Conservation (phyloP, 192 early-diverging fungal genomes). For the Kappamyces sp. region DNA sequence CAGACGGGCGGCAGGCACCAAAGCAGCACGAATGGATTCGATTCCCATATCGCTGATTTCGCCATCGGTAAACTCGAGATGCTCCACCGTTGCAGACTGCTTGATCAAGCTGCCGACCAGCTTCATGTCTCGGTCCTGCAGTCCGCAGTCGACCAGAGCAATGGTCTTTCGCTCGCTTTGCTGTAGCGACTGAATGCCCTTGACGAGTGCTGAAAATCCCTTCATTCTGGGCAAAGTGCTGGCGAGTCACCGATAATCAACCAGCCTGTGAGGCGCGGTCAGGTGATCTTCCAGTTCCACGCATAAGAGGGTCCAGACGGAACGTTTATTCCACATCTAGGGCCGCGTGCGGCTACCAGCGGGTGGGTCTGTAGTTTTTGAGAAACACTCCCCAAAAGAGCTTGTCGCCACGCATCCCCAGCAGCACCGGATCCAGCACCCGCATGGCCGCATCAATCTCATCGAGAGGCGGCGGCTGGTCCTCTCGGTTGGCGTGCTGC, state of each 20-base stretch:
- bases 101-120: background rate
- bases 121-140: background rate
- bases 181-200: background rate
- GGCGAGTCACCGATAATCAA: background rate
- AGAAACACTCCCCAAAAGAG: conserved; percentile 46
- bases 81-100: background rate
- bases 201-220: background rate
- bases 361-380: conserved; percentile 48
- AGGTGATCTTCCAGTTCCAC: background rate
- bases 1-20: background rate
- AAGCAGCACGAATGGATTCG: background rate
- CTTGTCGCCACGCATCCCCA: conserved; percentile 35
- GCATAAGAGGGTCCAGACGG: background rate
- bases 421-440: conserved; percentile 45
- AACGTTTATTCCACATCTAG: background rate
- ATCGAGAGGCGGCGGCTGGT: conserved; percentile 44
- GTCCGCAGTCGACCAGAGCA: background rate
- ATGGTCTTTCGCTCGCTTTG: background rate
- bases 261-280: background rate
- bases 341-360: conserved; percentile 30
- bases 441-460: conserved; percentile 53
- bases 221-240: background rate
- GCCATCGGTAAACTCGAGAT: background rate
- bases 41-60: background rate
- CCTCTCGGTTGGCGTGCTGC: conserved; percentile 32